Percentiles rank a stretch among this genome's conserved stretches.
Conservation (phyloP, 2,329 filamentous ascomycete genomes). For the Aschersonia sp. region DNA sequence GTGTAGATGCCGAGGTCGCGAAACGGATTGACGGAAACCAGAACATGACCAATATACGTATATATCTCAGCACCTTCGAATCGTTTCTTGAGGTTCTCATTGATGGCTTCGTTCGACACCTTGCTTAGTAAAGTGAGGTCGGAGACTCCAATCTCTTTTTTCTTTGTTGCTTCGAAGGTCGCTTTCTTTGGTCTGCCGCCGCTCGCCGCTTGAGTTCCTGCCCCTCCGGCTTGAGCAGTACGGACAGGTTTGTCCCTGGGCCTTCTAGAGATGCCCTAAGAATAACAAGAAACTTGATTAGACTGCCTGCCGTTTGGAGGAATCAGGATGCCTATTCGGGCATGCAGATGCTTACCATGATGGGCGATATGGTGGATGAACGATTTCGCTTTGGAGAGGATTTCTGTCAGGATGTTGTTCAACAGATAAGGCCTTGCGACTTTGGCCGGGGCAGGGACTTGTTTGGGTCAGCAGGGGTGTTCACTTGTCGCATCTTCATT, state of each 20-base stretch:
- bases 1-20: conserved; percentile 97
- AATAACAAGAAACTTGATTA: background rate
- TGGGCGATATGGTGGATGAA: conserved; percentile 9
- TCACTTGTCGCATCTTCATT: too few relatives aligned
- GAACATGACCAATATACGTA: conserved; percentile 98
- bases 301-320: background rate
- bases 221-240: conserved; percentile 23
- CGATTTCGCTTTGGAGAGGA: conserved; percentile 2
- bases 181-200: conserved; percentile 77
- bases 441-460: too few relatives aligned
- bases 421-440: too few relatives aligned
- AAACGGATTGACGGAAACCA: conserved; percentile 98
- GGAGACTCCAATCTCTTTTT: conserved; percentile 98
- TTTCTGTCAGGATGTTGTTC: too few relatives aligned
- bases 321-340: background rate
- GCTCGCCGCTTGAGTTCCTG: conserved; percentile 18
- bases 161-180: conserved; percentile 89
- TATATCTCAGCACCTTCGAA: conserved; percentile 98
- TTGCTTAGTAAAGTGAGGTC: conserved; percentile 96
- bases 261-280: conserved; percentile 24
- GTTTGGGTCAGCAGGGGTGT: too few relatives aligned
- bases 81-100: conserved; percentile 95
- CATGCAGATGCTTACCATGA: conserved; percentile 16
- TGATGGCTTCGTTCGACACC: conserved; percentile 98
- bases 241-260: conserved; percentile 24